A percentile compares a stretch with the other conserved stretches of the same genome.
These are phyloP conservation scores for Ustilago trichophora DNA, from an alignment of 1,284 basidiomycete species.

Conservation along the genomic window DNA sequence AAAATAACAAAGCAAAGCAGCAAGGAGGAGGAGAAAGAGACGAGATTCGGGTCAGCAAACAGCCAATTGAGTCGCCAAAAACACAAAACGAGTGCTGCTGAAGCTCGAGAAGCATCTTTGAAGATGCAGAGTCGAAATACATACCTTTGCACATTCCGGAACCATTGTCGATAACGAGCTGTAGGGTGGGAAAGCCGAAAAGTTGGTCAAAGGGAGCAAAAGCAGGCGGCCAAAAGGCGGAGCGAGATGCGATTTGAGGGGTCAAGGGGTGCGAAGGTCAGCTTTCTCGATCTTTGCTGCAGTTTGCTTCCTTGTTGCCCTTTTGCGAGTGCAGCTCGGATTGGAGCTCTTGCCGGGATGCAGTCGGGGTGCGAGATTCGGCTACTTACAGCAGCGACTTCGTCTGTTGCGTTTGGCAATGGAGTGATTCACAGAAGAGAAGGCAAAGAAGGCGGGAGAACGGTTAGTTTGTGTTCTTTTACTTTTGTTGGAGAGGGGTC, in stretches of 20 bases:
- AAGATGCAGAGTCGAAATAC: slow-evolving; percentile 4
- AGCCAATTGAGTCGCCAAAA: too few species aligned
- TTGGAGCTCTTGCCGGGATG: too few species aligned
- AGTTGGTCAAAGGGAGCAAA: slow-evolving; percentile 1
- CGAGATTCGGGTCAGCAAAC: slow-evolving; percentile 3
- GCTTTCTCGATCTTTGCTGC: too few species aligned
- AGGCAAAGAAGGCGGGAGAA: background rate
- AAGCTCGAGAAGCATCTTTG: too few species aligned
- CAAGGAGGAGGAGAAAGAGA: too few species aligned
- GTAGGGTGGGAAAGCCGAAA: background rate
- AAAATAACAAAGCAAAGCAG: background rate
- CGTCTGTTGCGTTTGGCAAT: slow-evolving; percentile 56
- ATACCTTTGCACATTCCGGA: slow-evolving; percentile 67
- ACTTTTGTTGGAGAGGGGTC: background rate
- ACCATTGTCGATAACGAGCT: slow-evolving; percentile 67
- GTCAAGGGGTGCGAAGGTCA: background rate
- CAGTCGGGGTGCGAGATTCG: background rate
- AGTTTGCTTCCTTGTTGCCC: too few species aligned
- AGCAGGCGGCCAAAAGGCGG: background rate
- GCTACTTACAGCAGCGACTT: slow-evolving; percentile 65
- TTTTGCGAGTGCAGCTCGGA: too few species aligned
- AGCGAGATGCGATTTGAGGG: too few species aligned
- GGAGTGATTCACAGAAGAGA: background rate
- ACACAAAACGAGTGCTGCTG: too few species aligned
- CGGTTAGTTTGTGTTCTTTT: slow-evolving; percentile 7